Evolutionary conservation across 495 filamentous ascomycete genomes (phyloP), one percentile per base, ranked within the genome.

Genomic region (Neurospora africana): DNA sequence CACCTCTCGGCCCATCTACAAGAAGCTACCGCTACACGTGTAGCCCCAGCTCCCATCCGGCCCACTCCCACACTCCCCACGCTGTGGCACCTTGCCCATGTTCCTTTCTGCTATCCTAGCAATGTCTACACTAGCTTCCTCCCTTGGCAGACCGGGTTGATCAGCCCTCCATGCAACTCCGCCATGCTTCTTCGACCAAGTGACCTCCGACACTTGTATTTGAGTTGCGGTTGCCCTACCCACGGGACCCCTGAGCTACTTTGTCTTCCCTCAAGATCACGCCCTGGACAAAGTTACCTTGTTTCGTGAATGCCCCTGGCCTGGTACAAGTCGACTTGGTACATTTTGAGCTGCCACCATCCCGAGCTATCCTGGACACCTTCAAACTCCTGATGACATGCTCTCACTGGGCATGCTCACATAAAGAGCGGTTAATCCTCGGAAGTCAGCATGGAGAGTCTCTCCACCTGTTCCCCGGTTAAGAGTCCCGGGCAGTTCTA

Each of bases 1-100:
- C 53, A 33, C 27, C 27, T 65, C 53, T 65, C 53, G 15, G 27
- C 15, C 53, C 53, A 65, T 65, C 76, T 74, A 72, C 74, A 70
- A 76, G 75, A 75, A 74, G 69, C 75, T 74, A 75, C 70, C 69
- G 74, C 70, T 65, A 71, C 73, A 74, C 69, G 68, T 73, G 70
- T 61, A 70, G 41, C 72, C 69, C 71, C 72, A 70, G 6, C 53
- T 69, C 72, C 68, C 69, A 40, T 72, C 68, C 72, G 33, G n/a
- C 36, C 68, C 72, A 67, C 71, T 72, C 44, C 72, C 71, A 71
- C 74, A 72, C 73, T 70, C 75, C 74, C 78, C 74, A 77, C 75
- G 71, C 73, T 71, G 75, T 76, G 75, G 79, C 76, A 72, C 69
- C 76, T 77, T 80, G 74, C 68, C 74, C 73, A 78, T 72, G 78